Conservation (phyloP, 371 early-diverging fungal species). For the Mortierella sp. region DNA sequence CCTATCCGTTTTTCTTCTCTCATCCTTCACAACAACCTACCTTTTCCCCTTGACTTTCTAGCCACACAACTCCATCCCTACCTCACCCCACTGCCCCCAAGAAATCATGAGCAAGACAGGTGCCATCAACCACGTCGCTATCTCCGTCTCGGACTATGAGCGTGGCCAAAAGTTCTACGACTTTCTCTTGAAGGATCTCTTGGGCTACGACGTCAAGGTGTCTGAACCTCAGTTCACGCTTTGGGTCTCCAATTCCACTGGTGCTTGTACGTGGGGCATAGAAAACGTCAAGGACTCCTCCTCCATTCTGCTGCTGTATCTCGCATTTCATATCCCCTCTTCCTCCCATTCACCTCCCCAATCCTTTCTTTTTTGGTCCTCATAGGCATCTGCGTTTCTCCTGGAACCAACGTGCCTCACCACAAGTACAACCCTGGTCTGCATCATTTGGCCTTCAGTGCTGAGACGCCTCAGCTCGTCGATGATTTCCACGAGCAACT, state of each 20-base stretch:
- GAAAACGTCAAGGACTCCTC: background rate
- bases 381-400: constrained; percentile 23
- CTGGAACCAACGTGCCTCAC: constrained; percentile 34
- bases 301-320: no score
- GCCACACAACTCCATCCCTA: background rate
- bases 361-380: background rate
- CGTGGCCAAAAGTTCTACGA: constrained; percentile 34
- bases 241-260: constrained; percentile 9
- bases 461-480: constrained; percentile 20
- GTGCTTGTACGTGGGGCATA: background rate
- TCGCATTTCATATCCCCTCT: no score
- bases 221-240: constrained; percentile 29
- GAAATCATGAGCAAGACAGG: constrained; percentile 33
- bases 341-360: no score
- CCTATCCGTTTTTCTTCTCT: no score
- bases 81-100: background rate
- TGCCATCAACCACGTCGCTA: constrained; percentile 23
- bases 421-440: constrained; percentile 40
- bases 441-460: constrained; percentile 37
- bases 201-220: constrained; percentile 29
- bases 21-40: background rate
- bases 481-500: constrained; percentile 30
- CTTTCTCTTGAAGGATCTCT: constrained; percentile 27
- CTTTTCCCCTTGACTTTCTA: background rate
- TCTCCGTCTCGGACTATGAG: constrained; percentile 35